Percentiles rank a stretch among this genome's conserved stretches.
These are phyloP conservation scores for Pseudocercospora fuligena DNA, from an alignment of 2,329 filamentous ascomycete genomes.

Conservation along the genomic window DNA sequence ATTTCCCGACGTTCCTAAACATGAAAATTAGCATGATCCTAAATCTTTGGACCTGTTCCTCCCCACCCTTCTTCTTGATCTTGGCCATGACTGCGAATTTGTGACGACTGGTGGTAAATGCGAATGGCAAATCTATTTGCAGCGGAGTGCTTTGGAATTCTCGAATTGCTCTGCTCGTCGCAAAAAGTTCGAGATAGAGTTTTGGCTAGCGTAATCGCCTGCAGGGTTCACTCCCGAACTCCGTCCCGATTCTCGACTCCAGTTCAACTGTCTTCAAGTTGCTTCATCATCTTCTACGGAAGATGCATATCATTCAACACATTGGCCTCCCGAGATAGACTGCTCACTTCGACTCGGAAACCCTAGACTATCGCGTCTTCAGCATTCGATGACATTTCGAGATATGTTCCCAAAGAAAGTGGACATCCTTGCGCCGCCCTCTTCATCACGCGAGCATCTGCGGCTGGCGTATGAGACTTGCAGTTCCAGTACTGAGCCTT, in stretches of 20 bases:
- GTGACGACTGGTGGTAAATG: not conserved
- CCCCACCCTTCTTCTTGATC: slow-evolving; percentile 84
- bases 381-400: not conserved
- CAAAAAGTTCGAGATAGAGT: slow-evolving; percentile 10
- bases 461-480: no score
- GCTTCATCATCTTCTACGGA: not conserved
- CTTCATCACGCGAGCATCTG: no score
- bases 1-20: slow-evolving; percentile 76
- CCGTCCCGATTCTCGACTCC: not conserved
- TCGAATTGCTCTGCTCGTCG: not conserved
- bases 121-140: not conserved
- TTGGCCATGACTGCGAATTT: slow-evolving; percentile 62
- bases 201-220: slow-evolving; percentile 3
- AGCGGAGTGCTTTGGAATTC: slow-evolving; percentile 7
- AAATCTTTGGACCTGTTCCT: no score
- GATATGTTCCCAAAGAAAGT: not conserved
- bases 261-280: not conserved
- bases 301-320: not conserved
- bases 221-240: slow-evolving; percentile 5
- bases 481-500: no score
- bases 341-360: not conserved
- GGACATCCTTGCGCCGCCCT: no score
- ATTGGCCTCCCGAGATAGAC: not conserved
- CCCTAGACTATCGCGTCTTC: not conserved
- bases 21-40: slow-evolving; percentile 13